Evolutionary conservation across 176 grass and related monocot genomes (phyloP).

Genomic region (Aegilops sharonensis): DNA sequence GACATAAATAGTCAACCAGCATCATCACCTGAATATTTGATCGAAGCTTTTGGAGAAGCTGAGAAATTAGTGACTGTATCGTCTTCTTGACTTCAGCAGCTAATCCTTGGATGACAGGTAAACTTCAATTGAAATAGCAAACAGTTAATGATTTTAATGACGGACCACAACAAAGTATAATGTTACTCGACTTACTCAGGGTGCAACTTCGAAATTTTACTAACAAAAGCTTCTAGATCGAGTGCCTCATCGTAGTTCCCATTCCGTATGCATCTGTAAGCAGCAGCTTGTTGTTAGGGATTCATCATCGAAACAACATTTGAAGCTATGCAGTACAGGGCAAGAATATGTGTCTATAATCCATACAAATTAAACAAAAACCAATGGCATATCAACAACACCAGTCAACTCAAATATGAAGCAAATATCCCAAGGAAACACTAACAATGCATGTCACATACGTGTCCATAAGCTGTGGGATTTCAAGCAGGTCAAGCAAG

Average conservation of each 20-base stretch:
- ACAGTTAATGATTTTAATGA: slow-evolving; percentile 21
- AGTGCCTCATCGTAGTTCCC: slow-evolving; percentile 99
- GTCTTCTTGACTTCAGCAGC: slow-evolving; percentile 88
- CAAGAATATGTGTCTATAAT: not conserved
- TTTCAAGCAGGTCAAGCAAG: slow-evolving; percentile 96
- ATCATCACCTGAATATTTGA: slow-evolving; percentile 89
- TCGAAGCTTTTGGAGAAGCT: slow-evolving; percentile 97
- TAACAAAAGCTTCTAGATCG: slow-evolving; percentile 94
- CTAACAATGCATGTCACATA: slow-evolving; percentile 43
- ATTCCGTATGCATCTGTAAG: slow-evolving; percentile 89
- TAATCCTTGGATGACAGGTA: slow-evolving; percentile 94
- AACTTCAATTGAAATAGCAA: slow-evolving; percentile 70
- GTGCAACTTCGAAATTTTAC: slow-evolving; percentile 86
- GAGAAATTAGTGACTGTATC: slow-evolving; percentile 86
- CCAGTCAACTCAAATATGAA: slow-evolving; percentile 8
- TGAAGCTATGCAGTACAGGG: slow-evolving; percentile 13
- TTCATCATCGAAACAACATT: slow-evolving; percentile 7
- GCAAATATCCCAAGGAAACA: not conserved
- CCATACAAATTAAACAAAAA: slow-evolving; percentile 14
- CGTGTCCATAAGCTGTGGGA: slow-evolving; percentile 98
- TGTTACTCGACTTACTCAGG: slow-evolving; percentile 68
- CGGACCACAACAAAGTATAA: slow-evolving; percentile 9
- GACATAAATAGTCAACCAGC: not conserved
- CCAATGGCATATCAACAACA: not conserved
- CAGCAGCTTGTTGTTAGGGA: not conserved